These are phyloP conservation scores for Amanita molliuscula DNA, from an alignment of 768 basidiomycete species.

Conservation along the genomic window DNA sequence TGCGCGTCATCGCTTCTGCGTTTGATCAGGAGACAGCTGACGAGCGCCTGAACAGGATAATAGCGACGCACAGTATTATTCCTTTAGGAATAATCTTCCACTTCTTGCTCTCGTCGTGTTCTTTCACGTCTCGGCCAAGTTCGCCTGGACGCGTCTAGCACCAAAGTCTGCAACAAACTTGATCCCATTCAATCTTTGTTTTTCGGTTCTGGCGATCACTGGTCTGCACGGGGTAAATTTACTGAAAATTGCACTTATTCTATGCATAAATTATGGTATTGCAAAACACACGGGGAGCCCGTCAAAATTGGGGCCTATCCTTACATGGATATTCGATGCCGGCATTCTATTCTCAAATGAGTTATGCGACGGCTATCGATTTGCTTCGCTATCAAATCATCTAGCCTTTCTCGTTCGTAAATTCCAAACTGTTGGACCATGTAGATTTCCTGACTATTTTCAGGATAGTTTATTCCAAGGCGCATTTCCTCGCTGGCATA, in stretches of 20 bases:
- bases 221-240: slow-evolving; percentile 75
- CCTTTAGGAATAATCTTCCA: slow-evolving; percentile 75
- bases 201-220: slow-evolving; percentile 54
- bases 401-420: slow-evolving; percentile 55
- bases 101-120: slow-evolving; percentile 38
- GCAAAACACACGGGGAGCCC: slow-evolving; percentile 27
- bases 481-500: slow-evolving; percentile 84
- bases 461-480: slow-evolving; percentile 61
- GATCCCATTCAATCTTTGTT: slow-evolving; percentile 48
- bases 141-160: slow-evolving; percentile 28
- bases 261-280: slow-evolving; percentile 60
- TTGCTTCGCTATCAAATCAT: slow-evolving; percentile 40
- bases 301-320: slow-evolving; percentile 34
- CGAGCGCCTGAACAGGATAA: slow-evolving; percentile 55
- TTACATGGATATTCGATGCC: slow-evolving; percentile 75
- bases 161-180: slow-evolving; percentile 16
- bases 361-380: slow-evolving; percentile 61
- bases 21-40: slow-evolving; percentile 3
- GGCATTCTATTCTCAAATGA: slow-evolving; percentile 72
- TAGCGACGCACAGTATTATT: slow-evolving; percentile 84
- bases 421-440: not conserved
- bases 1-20: slow-evolving; percentile 36
- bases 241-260: slow-evolving; percentile 67
- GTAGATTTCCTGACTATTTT: not conserved
- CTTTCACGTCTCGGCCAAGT: slow-evolving; percentile 49